These are phyloP conservation scores for Berberis vulgaris DNA, from an alignment of 164 flowering plant genomes.

Conservation along the genomic window DNA sequence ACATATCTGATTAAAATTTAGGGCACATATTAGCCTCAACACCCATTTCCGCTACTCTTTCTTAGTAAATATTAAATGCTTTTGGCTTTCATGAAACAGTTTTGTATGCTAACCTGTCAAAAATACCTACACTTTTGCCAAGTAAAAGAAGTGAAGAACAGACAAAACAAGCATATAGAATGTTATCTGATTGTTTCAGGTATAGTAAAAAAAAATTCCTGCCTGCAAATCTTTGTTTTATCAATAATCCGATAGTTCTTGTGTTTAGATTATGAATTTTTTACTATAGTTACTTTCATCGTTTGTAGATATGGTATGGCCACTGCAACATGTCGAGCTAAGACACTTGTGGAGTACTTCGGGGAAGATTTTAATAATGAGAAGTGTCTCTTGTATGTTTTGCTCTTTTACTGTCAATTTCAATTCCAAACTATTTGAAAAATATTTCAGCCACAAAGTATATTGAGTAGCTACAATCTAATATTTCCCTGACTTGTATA, in stretches of 20 bases:
- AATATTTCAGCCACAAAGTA: background rate
- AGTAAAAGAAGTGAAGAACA: slow-evolving; percentile 74
- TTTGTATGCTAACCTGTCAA: slow-evolving; percentile 66
- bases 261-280: background rate
- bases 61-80: background rate
- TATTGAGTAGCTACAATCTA: background rate
- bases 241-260: background rate
- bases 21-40: background rate
- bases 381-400: slow-evolving; percentile 60
- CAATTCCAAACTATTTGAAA: background rate
- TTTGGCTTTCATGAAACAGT: slow-evolving; percentile 30
- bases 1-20: background rate
- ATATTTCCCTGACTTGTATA: background rate
- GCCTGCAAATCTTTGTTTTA: background rate
- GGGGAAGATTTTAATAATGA: slow-evolving; percentile 53
- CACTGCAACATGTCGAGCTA: slow-evolving; percentile 71
- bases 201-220: slow-evolving; percentile 2
- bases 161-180: slow-evolving; percentile 60
- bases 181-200: slow-evolving; percentile 90
- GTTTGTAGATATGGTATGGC: slow-evolving; percentile 76
- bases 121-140: slow-evolving; percentile 75
- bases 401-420: slow-evolving; percentile 5
- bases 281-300: slow-evolving; percentile 1
- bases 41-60: background rate
- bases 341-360: slow-evolving; percentile 75